These are phyloP conservation scores for Byssoonygena ceratinophila DNA, from an alignment of 2,329 filamentous ascomycete genomes.

Conservation along the genomic window DNA sequence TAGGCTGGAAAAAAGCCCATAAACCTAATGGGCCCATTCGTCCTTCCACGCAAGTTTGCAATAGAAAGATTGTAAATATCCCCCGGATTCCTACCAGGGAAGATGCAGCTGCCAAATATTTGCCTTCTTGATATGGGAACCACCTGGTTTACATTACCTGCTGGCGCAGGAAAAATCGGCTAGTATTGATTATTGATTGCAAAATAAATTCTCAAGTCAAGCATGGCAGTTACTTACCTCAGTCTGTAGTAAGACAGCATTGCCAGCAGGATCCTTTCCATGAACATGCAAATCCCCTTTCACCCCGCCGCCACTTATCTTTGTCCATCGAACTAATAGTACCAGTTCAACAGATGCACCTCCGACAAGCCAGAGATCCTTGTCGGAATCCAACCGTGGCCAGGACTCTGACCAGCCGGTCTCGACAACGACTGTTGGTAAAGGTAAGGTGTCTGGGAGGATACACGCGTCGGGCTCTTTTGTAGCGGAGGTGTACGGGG, in stretches of 20 bases:
- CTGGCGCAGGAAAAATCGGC: neutral
- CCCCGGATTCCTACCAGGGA: neutral
- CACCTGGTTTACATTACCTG: conserved; percentile 1
- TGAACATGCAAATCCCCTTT: neutral
- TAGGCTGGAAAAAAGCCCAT: conserved; percentile 9
- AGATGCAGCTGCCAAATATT: neutral
- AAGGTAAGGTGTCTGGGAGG: neutral
- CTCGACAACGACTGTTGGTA: conserved; percentile 13
- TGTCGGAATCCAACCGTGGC: conserved; percentile 7
- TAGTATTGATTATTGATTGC: neutral
- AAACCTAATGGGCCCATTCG: neutral
- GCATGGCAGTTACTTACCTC: conserved; percentile 2
- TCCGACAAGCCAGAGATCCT: conserved; percentile 11
- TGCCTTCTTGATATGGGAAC: neutral
- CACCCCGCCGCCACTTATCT: neutral
- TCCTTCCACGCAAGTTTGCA: neutral
- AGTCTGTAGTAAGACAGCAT: neutral
- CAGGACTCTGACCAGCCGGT: conserved; percentile 11
- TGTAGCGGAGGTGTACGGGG: neutral
- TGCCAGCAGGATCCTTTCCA: neutral
- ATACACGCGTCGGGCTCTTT: conserved; percentile 14
- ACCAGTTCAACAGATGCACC: conserved; percentile 10
- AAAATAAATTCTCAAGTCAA: neutral
- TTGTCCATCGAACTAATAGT: conserved; percentile 12
- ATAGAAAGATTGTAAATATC: conserved; percentile 6